Base-by-base conservation (phyloP, 2,329 filamentous ascomycete genomes). In the Aureobasidium uvarum region DNA sequence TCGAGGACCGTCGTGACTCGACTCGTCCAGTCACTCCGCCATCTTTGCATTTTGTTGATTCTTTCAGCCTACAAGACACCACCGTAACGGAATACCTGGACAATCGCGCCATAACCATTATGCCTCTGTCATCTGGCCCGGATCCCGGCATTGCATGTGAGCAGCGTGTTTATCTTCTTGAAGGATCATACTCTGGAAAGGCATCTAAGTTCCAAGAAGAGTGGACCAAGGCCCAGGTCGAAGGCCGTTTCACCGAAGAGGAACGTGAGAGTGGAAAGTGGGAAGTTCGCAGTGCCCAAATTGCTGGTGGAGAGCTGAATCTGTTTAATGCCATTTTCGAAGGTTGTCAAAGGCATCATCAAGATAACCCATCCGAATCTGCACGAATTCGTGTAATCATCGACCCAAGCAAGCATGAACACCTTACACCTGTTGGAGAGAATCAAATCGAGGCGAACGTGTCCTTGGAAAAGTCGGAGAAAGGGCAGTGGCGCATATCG, bases 201-300 rank as follows among this genome's bases (percentile, higher is more conserved):
- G 91, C 89, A 1, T 80, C 82, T 20, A 90, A 89, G 67, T 88
- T 91, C 77, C 86, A 87, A 33, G 94, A 98, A 77, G 95, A 98
- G 69, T 83, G 97, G 14, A 86, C 88, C 55, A 96, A 94, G 77
- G 92, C 93, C 10, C 87, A 89, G 69, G 86, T 97, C 16, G 94
- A 97, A 77, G 89, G 88, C 6, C 86, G 93, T 13, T 96, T 96
- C 72, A 80, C 90, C 0, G 92, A 96, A 74, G 76, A 81, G n/a
- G 91, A 96, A 78, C 86, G 93, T 66, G 92, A 96, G 75, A 85
- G 89, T 66, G 83, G 87, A 18, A 86, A 85, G 70, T 97, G 92
- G 92, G 90, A 90, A 38, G 84, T 96, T 38, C 86, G 92, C 43
- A 89, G 87, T 23, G 84, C 86, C 16, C 85, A 83, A 66, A 84